Base-by-base conservation (phyloP, 2,329 filamentous ascomycete species). In the Acrocalymma vagum region DNA sequence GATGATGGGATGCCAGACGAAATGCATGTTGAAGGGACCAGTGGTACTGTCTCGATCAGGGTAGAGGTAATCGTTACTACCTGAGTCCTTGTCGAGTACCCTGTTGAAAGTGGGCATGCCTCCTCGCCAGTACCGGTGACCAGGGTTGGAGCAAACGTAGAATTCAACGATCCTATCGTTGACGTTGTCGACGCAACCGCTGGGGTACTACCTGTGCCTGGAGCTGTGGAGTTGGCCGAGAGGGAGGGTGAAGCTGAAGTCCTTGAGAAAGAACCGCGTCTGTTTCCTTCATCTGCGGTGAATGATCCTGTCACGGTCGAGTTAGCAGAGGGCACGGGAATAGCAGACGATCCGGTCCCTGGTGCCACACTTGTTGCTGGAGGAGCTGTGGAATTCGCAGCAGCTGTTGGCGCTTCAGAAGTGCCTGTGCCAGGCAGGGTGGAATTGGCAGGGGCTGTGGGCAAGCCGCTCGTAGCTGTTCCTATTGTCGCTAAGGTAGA, bases 31-130 rank as follows among this genome's bases (percentile, higher is more conserved):
- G 42, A 23, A n/a, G 42, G 34, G 6, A 39, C 16, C 9, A 45
- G 9, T 6, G 42, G 42, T 9, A 45, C 18, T 9, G 42, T 45
- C 42, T 45, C 42, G 14, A 42, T n/a, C 21, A 40, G 26, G 32
- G 32, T 18, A 28, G 32, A 30, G 17, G 52, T 45, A 4, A 45
- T 46, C 4, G 50, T 57, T 11, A 47, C 42, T 9, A 48, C 38
- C 9, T 50, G 28, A 23, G 44, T 28, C 17, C 47, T 47, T 15
- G 51, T 51, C 10, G 47, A 37, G 5, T 41, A 47, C 15, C 45
- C 43, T 6, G 51, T 58, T 7, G 38, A 37, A 6, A 44, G 45
- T 3, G 56, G 47, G 26, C 54, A 58, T 23, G 31, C 33, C 14
- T 30, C 34, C 15, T 43, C 15, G 14, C 34, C 34, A 11, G 43